Base-by-base conservation (phyloP, 2,329 filamentous ascomycete species). In the Talaromyces sp. region DNA sequence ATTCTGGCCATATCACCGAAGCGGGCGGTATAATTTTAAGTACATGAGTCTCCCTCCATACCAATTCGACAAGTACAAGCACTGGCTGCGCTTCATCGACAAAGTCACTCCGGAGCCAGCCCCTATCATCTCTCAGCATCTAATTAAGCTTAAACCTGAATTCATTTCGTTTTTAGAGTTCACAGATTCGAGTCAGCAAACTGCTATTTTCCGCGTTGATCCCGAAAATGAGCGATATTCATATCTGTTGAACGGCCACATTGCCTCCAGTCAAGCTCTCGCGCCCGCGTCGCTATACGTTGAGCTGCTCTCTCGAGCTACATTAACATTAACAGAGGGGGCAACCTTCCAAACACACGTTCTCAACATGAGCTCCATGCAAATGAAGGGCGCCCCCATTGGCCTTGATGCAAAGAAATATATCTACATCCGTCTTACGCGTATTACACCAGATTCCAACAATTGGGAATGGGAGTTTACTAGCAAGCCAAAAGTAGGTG, bases 51-150 rank as follows among this genome's bases (percentile, higher is more conserved):
- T 78, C 2, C 76, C 76, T 9, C 72, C 75, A 1, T 77, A 77
- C 63, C 76, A 78, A 56, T 78, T 78, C 54, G 71, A 75, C 47
- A 73, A 75, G 60, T 67, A 66, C 0, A 48, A 57, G 6, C 74
- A 77, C 54, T 79, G 76, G 76, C 47, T 75, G 16, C 66, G 68
- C 10, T 69, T 70, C 43, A 52, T 50, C 31, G 62, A 59, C 14
- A 59, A 64, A 59, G 27, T n/a, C 3, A 58, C n/a, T 24, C 19
- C 31, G 3, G 62, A 64, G 35, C 54, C 54, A 4, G n/a, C 33
- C n/a, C 16, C 41, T 50, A 27, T 48, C 11, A 39, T 39, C 16
- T 24, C 10, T 50, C 27, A 43, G 37, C 6, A 22, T 19, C 50
- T 39, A 27, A 9, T 14, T 33, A 35, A 39, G 27, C 35, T 27